Evolutionary conservation across 768 basidiomycete species (phyloP).

Genomic region (Suillus lakei): DNA sequence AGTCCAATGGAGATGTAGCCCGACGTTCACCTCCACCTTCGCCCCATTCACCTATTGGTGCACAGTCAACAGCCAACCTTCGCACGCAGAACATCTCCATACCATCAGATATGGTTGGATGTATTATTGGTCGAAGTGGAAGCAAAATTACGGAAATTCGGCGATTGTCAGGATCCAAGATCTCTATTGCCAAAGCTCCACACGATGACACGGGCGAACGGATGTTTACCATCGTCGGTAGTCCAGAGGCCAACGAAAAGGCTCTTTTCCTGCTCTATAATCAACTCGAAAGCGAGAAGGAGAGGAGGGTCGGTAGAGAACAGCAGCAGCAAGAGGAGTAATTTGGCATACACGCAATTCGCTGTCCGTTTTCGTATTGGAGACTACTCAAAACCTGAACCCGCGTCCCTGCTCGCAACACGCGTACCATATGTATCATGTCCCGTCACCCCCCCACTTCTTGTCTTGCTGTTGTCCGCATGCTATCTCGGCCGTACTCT

Average conservation of each 20-base stretch:
- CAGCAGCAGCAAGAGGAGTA: slow-evolving; percentile 72
- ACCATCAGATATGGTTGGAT: slow-evolving; percentile 98
- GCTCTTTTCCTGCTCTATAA: slow-evolving; percentile 97
- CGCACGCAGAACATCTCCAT: slow-evolving; percentile 99
- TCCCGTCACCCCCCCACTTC: slow-evolving; percentile 27
- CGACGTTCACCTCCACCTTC: slow-evolving; percentile 45
- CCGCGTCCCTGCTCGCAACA: slow-evolving; percentile 8
- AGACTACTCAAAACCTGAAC: slow-evolving; percentile 16
- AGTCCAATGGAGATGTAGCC: slow-evolving; percentile 62
- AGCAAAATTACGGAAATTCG: slow-evolving; percentile 99
- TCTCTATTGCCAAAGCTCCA: slow-evolving; percentile 98
- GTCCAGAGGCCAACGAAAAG: slow-evolving; percentile 96
- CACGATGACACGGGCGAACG: slow-evolving; percentile 99
- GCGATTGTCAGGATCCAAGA: slow-evolving; percentile 95
- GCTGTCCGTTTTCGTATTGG: slow-evolving; percentile 5
- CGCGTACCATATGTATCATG: slow-evolving; percentile 26
- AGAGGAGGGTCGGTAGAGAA: slow-evolving; percentile 87
- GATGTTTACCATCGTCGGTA: slow-evolving; percentile 99
- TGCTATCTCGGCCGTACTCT: slow-evolving; percentile 13
- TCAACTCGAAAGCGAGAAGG: slow-evolving; percentile 95
- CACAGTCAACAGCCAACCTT: slow-evolving; percentile 75
- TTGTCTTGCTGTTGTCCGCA: slow-evolving; percentile 29
- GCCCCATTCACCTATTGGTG: slow-evolving; percentile 47
- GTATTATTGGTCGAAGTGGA: slow-evolving; percentile 94
- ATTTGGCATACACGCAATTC: slow-evolving; percentile 7